These are phyloP conservation scores for Talaromyces sp. DNA, from an alignment of 2,329 filamentous ascomycete species.

Conservation along the genomic window DNA sequence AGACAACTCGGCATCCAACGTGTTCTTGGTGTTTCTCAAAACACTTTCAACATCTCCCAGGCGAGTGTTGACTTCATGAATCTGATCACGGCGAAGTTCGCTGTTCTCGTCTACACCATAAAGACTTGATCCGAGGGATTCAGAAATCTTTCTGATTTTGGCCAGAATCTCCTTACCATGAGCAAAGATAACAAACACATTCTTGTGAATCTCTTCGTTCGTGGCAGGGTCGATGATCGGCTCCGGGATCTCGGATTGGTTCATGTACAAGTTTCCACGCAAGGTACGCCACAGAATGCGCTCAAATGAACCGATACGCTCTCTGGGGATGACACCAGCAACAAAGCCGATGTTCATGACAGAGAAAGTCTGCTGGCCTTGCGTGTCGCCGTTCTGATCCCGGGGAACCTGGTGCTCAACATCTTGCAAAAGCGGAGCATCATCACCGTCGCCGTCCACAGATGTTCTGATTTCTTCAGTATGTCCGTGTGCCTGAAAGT, in stretches of 20 bases:
- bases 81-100: constrained; percentile 90
- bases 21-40: constrained; percentile 89
- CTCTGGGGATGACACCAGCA: constrained; percentile 88
- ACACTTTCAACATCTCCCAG: constrained; percentile 90
- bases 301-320: constrained; percentile 92
- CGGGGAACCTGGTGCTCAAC: constrained; percentile 73
- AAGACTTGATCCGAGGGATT: constrained; percentile 91
- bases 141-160: constrained; percentile 98
- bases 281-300: constrained; percentile 96
- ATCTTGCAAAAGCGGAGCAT: constrained; percentile 89
- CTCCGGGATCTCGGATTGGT: constrained; percentile 97
- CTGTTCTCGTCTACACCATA: constrained; percentile 98
- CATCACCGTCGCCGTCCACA: constrained; percentile 66
- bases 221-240: constrained; percentile 85
- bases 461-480: constrained; percentile 95
- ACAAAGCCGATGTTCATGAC: constrained; percentile 99
- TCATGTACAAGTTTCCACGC: constrained; percentile 98
- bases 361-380: constrained; percentile 82
- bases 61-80: constrained; percentile 94
- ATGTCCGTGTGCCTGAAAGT: constrained; percentile 74
- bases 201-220: constrained; percentile 92
- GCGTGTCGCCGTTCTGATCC: constrained; percentile 61
- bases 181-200: constrained; percentile 98
- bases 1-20: constrained; percentile 85
- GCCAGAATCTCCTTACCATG: constrained; percentile 97